Evolutionary conservation across 306 rosid genomes (phyloP), one percentile per base, ranked within the genome.

Genomic region (Ormosia semicastrata): DNA sequence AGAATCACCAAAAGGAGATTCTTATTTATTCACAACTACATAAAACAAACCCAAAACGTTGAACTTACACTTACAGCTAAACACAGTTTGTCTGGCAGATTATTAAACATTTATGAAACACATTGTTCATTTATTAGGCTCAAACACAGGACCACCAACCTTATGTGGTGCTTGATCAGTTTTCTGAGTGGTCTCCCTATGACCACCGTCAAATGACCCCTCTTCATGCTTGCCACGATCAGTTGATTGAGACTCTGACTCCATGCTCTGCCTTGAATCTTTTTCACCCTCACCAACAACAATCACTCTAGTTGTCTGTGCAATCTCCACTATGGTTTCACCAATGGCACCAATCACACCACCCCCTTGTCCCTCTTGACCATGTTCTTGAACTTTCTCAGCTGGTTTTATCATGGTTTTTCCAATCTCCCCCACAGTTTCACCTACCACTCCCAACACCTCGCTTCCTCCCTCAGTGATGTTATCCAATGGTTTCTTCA

Each of bases 281-380:
- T 52, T 60, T 34, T 32, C 64, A 0, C 7, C 80, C 24, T 79
- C 88, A 52, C 95, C 98, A 54, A 71, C 76, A 70, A 89, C 93
- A 2, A 88, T 73, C 10, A 54, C 77, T 76, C 83, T 90, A 1
- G 93, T 86, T 49, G 92, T 83, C 74, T 92, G 79, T 0, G 93
- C 98, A 39, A 91, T 92, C 83, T 91, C 98, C 0, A 56, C 59
- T 44, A 90, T 78, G 12, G 96, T 92, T 60, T 91, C 99, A 0
- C 92, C 95, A 66, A 91, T 82, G 34, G 94, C 96, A 52, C 73
- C 90, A 24, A 91, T 18, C 37, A 89, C 75, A 2, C 90, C 90
- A 44, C 79, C 86, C 8, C 5, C 33, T 43, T 59, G 29, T 68
- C 30, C 67, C 8, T 18, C 43, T 50, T 41, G 79, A 11, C 46